phyloP scores from a whole-genome alignment of 2,329 filamentous ascomycete genomes.

The Neopestalotiopsis sp. region DNA sequence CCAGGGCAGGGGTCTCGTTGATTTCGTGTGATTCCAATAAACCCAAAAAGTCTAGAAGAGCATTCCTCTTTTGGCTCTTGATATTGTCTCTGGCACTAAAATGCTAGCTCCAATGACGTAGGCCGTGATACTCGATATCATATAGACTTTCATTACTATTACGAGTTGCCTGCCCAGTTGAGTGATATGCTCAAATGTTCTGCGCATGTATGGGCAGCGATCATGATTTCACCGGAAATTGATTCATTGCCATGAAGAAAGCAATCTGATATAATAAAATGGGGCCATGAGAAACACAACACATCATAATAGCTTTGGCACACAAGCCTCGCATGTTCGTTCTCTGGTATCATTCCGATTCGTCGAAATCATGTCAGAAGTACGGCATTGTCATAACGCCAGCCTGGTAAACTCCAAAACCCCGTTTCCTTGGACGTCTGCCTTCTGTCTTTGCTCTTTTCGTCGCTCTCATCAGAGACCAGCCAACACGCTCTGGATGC shows the following conservation, averaged over 20 bases:
- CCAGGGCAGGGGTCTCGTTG: not conserved
- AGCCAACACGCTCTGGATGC: constrained; percentile 82
- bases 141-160: not conserved
- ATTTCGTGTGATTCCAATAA: not conserved
- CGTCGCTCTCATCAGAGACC: constrained; percentile 53
- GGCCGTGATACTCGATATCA: not conserved
- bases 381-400: not conserved
- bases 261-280: not conserved
- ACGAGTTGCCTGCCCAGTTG: not conserved
- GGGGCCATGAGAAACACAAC: not conserved
- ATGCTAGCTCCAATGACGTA: not conserved
- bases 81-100: not conserved
- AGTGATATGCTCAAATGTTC: not conserved
- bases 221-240: constrained; percentile 1
- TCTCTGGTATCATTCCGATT: constrained; percentile 1
- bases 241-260: constrained; percentile 2
- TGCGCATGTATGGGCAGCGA: not conserved
- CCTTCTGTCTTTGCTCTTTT: not conserved
- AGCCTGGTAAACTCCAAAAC: not conserved
- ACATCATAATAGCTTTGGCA: not conserved
- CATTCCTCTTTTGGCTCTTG: not conserved
- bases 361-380: constrained; percentile 8
- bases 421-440: not conserved
- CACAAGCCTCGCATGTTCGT: not conserved
- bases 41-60: not conserved